Evolutionary conservation across 2,329 filamentous ascomycete species (phyloP), one percentile per base, ranked within the genome.

Genomic region (Alternaria brassicae): DNA sequence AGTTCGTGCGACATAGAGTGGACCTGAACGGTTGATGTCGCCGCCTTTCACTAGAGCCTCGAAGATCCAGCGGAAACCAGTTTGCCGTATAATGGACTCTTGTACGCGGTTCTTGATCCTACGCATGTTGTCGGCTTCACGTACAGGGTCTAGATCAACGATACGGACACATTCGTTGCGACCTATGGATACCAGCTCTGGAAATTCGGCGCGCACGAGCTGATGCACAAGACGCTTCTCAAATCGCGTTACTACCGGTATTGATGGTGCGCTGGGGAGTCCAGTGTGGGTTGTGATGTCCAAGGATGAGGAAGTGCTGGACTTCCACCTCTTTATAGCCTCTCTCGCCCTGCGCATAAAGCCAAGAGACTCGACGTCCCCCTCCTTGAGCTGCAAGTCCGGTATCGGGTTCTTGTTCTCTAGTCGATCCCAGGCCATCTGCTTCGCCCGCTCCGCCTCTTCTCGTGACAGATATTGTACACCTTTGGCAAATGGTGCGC

Each of bases 141-240:
- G 74, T 3, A 77, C 76, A 25, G 78, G 72, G 61, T 84, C 78
- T 56, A 77, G 74, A 48, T 68, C 62, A 19, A 79, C 67, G 45
- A 84, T 77, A 25, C 79, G 77, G 10, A 85, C 77, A 54, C 76
- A 80, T 37, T 79, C 79, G 57, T 73, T 73, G 51, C 77, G 78
- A 37, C 75, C 74, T 19, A 83, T 66, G n/a, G 79, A 78, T 10
- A 80, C 73, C 10, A 82, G 71, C 8, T 80, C 69, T 1, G 83
- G 82, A 47, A 82, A 91, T 63, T 90, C 88, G 13, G 82, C 83
- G 12, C 86, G 82, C n/a, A 91, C 82, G 12, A 90, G 79, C 66
- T 90, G 88, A 69, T 91, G 86, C 1, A 91, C 82, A 6, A 91
- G 79, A 32, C 86, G 82, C 71, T 88, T 86, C 70, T 91, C 88